These are phyloP conservation scores for Starmerella cellae DNA, from an alignment of 805 yeast genomes.

Conservation along the genomic window DNA sequence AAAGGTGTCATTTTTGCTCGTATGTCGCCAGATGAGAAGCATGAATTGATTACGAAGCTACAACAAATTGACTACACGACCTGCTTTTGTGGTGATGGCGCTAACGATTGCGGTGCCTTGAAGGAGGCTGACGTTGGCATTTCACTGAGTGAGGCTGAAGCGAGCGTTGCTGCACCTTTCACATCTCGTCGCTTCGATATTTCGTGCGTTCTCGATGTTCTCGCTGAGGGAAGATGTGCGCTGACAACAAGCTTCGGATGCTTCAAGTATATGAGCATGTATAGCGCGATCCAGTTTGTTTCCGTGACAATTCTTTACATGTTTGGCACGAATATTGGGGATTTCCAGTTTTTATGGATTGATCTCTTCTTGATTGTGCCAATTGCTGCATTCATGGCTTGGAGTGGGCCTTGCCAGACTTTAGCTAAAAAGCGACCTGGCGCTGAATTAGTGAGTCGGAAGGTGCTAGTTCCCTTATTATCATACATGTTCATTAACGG, in stretches of 20 bases:
- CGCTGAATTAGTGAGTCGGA: constrained; percentile 83
- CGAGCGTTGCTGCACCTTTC: constrained; percentile 97
- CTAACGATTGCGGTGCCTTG: constrained; percentile 96
- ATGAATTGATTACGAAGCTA: constrained; percentile 79
- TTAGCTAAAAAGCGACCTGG: constrained; percentile 72
- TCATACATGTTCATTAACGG: constrained; percentile 57
- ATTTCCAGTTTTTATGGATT: constrained; percentile 89
- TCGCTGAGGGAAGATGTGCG: constrained; percentile 89
- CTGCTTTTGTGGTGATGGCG: constrained; percentile 98
- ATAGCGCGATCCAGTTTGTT: constrained; percentile 90
- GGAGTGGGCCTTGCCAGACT: constrained; percentile 66
- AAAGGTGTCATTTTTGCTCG: constrained; percentile 76
- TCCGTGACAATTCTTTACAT: constrained; percentile 75
- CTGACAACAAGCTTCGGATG: constrained; percentile 91
- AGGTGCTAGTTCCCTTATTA: constrained; percentile 69
- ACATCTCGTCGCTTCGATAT: constrained; percentile 84
- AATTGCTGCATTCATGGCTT: constrained; percentile 89
- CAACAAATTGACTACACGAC: constrained; percentile 80
- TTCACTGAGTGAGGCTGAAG: constrained; percentile 93
- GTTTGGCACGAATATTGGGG: constrained; percentile 87
- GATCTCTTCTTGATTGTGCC: constrained; percentile 86
- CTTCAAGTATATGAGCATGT: constrained; percentile 93
- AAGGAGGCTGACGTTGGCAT: constrained; percentile 97
- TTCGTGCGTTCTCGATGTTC: constrained; percentile 81
- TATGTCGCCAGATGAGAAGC: constrained; percentile 98